These are phyloP conservation scores for Colletotrichum musae DNA, from an alignment of 2,329 filamentous ascomycete genomes.

Conservation along the genomic window DNA sequence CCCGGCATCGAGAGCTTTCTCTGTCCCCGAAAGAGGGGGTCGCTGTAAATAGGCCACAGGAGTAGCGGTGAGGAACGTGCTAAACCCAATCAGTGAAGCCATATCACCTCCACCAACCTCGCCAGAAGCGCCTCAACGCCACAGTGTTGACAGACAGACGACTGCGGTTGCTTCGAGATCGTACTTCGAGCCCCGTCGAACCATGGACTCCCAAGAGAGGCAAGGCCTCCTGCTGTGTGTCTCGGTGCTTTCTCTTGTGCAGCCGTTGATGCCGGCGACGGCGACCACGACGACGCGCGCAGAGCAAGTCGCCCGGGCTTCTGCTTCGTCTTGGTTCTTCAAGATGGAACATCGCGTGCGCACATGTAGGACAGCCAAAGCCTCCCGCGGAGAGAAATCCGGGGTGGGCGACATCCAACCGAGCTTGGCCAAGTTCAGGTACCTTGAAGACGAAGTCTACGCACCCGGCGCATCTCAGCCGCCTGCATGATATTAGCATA, in stretches of 20 bases:
- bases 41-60: slow-evolving; percentile 42
- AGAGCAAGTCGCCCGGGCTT: neutral
- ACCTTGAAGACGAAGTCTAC: too few species aligned
- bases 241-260: too few species aligned
- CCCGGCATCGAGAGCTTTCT: slow-evolving; percentile 13
- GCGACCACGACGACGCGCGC: too few species aligned
- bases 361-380: slow-evolving; percentile 12
- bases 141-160: slow-evolving; percentile 26
- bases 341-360: neutral
- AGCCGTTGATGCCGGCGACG: too few species aligned
- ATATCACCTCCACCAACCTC: slow-evolving; percentile 38
- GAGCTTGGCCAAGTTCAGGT: too few species aligned
- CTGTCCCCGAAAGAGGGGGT: slow-evolving; percentile 38
- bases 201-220: neutral
- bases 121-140: slow-evolving; percentile 37
- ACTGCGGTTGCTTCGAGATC: too few species aligned
- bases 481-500: neutral
- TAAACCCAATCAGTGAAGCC: slow-evolving; percentile 42
- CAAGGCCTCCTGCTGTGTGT: too few species aligned
- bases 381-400: slow-evolving; percentile 29
- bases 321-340: slow-evolving; percentile 24
- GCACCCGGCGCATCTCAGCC: neutral
- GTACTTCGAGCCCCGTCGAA: neutral
- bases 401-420: slow-evolving; percentile 19
- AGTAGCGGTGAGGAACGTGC: slow-evolving; percentile 44